Evolutionary conservation across 2,329 filamentous ascomycete species (phyloP), one percentile per base, ranked within the genome.

Genomic region (Trichoderma afroharzianum): DNA sequence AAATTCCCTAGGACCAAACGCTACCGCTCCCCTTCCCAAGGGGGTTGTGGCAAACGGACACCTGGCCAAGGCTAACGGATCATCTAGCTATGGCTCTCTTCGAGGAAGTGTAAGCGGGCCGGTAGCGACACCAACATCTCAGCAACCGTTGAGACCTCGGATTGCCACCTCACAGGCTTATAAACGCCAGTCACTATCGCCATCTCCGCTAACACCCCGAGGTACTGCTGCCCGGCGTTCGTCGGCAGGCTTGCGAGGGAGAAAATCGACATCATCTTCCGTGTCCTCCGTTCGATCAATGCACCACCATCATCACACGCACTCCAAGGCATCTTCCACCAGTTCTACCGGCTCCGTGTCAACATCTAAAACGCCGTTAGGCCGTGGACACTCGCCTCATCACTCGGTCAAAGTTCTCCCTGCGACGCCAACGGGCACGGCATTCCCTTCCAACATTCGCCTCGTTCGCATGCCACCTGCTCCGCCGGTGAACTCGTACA

Each of bases 241-340:
- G 3, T 97, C 94, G 6, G 89, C 88, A 57, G 95, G 95, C 33
- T 87, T 98, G 58, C 90, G 95, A 32, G 95, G 96, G 47, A 90
- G 96, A 73, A 98, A 98, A 80, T 98, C 95, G 0, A 99, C 96
- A 0, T 98, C 94, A 0, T 97, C 94, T 0, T 98, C 95, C 0
- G 91, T 99, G 18, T 98, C 94, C 1, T 97, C 94, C 0, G 91
- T 99, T 71, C 91, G 96, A 72, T 97, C 93, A 58, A 94, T 98
- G 78, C 94, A 95, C 77, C 93, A 95, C 75, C 92, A 94, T 74
- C 90, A 92, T 68, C 93, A 96, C 79, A 91, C 92, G 1, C 95
- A 98, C 80, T 97, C 94, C 26, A 98, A 98, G 81, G 94, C 96
- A 0, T 97, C 93, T 0, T 98, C 94, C 0, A 96, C 94, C 1